phyloP scores from a whole-genome alignment of 1,139 yeast species.

The Candida glucosophila region DNA sequence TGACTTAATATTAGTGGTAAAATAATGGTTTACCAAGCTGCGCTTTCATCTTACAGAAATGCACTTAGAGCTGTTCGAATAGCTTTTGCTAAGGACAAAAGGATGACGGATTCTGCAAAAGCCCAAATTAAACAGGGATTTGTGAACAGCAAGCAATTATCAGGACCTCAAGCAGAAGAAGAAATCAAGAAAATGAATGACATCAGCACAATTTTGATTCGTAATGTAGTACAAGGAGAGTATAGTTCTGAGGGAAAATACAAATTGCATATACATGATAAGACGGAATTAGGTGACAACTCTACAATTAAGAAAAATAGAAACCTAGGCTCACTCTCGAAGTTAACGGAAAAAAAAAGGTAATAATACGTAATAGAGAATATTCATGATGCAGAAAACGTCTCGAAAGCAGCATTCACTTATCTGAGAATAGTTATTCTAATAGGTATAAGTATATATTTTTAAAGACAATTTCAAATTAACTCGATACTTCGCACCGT shows the following conservation, averaged over 20 bases:
- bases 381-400: too few species aligned
- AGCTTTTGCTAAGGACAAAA: conserved; percentile 54
- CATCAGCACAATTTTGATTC: conserved; percentile 56
- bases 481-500: too few species aligned
- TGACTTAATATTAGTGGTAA: conserved; percentile 8
- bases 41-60: conserved; percentile 53
- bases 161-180: conserved; percentile 34
- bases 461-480: too few species aligned
- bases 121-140: conserved; percentile 56
- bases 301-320: conserved; percentile 38
- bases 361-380: too few species aligned
- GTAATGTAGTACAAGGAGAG: conserved; percentile 80
- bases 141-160: conserved; percentile 20
- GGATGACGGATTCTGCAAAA: conserved; percentile 56
- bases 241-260: conserved; percentile 39
- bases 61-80: conserved; percentile 64
- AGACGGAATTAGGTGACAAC: conserved; percentile 88
- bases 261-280: conserved; percentile 61
- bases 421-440: too few species aligned
- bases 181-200: conserved; percentile 60
- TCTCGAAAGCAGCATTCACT: too few species aligned
- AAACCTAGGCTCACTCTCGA: conserved; percentile 36
- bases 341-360: conserved; percentile 29
- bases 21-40: conserved; percentile 8
- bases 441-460: too few species aligned